phyloP scores from a whole-genome alignment of 345 rosid species.

The Carallia pectinifolia region DNA sequence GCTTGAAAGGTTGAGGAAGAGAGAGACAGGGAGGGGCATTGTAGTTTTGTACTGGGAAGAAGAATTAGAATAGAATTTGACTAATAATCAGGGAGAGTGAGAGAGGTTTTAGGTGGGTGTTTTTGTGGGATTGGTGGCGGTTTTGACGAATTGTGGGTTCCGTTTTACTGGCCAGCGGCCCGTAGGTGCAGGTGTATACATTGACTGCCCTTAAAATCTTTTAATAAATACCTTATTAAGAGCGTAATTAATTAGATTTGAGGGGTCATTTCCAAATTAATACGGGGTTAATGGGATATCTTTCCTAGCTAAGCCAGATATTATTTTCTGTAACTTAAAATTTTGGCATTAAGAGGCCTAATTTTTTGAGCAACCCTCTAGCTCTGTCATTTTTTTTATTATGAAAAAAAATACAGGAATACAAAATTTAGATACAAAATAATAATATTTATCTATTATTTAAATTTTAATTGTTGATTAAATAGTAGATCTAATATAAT shows the following conservation, averaged over 20 bases:
- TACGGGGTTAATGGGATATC: not conserved
- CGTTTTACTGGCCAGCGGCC: too few species aligned
- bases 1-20: slow-evolving; percentile 8
- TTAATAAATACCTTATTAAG: slow-evolving; percentile 12
- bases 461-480: too few species aligned
- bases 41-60: too few species aligned
- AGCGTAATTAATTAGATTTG: slow-evolving; percentile 15
- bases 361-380: too few species aligned
- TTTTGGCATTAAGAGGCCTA: slow-evolving; percentile 7
- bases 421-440: too few species aligned
- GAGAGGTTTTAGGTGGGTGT: slow-evolving; percentile 13
- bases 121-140: not conserved
- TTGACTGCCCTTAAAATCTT: slow-evolving; percentile 32
- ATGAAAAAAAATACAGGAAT: too few species aligned
- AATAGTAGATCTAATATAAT: too few species aligned
- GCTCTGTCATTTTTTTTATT: too few species aligned
- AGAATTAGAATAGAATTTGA: too few species aligned
- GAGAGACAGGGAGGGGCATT: slow-evolving; percentile 6
- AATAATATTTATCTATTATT: too few species aligned
- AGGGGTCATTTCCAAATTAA: not conserved
- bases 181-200: slow-evolving; percentile 7
- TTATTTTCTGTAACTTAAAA: slow-evolving; percentile 13
- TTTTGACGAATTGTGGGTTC: too few species aligned
- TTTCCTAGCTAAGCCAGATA: slow-evolving; percentile 6
- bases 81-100: not conserved